Evolutionary conservation across 768 basidiomycete species (phyloP).

Genomic region (Boletus reticulatus): DNA sequence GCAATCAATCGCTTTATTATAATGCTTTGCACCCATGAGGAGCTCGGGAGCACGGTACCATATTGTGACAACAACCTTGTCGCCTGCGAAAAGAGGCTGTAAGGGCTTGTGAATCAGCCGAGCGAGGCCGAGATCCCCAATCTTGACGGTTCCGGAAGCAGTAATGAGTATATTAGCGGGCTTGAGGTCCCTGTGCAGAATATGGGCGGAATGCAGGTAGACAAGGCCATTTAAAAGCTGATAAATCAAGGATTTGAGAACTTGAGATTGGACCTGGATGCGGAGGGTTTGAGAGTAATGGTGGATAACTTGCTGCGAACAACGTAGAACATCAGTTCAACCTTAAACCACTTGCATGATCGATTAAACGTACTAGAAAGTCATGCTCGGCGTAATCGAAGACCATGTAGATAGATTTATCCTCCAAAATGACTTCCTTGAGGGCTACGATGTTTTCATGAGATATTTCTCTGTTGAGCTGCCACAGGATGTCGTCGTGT

Average conservation of each 20-base stretch:
- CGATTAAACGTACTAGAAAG: constrained; percentile 69
- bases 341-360: neutral
- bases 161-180: constrained; percentile 98
- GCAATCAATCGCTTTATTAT: constrained; percentile 93
- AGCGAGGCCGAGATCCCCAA: constrained; percentile 96
- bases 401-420: constrained; percentile 99
- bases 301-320: constrained; percentile 90
- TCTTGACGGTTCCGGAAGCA: constrained; percentile 86
- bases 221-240: constrained; percentile 93
- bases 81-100: constrained; percentile 87
- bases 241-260: constrained; percentile 91
- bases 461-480: constrained; percentile 87
- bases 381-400: constrained; percentile 99
- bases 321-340: neutral
- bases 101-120: constrained; percentile 89
- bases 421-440: constrained; percentile 94
- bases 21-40: constrained; percentile 94
- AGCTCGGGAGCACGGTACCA: constrained; percentile 99
- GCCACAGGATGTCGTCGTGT: neutral
- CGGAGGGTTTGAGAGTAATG: constrained; percentile 93
- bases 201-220: constrained; percentile 93
- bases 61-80: constrained; percentile 99
- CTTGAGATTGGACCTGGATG: constrained; percentile 63
- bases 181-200: constrained; percentile 96
- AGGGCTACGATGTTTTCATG: constrained; percentile 92